Evolutionary conservation across 352 stramenopile genomes (phyloP), one percentile per base, ranked within the genome.

Genomic region (Paralagenidium karlingii): DNA sequence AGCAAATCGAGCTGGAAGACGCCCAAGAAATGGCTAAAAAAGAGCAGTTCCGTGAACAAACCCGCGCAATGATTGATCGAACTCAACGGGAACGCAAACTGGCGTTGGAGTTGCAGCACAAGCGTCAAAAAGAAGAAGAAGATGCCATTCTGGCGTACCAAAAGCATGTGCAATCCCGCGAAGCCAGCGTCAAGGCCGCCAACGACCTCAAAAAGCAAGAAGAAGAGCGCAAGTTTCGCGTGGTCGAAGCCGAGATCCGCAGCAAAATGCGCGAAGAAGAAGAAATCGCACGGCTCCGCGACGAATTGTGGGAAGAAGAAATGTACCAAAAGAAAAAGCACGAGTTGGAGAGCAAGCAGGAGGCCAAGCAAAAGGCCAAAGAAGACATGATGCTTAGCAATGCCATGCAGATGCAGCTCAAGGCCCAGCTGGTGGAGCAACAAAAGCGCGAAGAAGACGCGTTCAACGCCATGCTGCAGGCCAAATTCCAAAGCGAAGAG

Each of bases 231-330:
- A 56, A 63, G 53, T 94, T 88, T 52, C 51, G 63, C 9, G 62
- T 64, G 3, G 74, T 95, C 16, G 77, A 94, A 41, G 64, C 73
- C 28, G 78, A 95, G 53, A 94, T 91, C 45, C 60, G 83, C 39
- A 63, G 66, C 21, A 78, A 89, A 52, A 68, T 57, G 41, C 58
- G 80, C 30, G 62, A 82, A 21, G 83, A 93, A n/a, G 63, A 94
- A 45, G 83, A 96, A 49, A 83, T 92, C 55, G 69, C 90, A 46
- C 58, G 48, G 15, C 59, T 95, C 18, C 81, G 84, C 22, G 78
- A 94, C 53, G 68, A 95, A 42, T 59, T 96, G n/a, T 96, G 84
- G 84, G 82, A 94, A 42, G 82, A 96, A 48, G 86, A 96, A 44
- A 51, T 93, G 27, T 60, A 79, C 22, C 61, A 80, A 43, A 80